phyloP scores from a whole-genome alignment of 1,139 yeast species.

The Nakaseomyces glabratus region DNA sequence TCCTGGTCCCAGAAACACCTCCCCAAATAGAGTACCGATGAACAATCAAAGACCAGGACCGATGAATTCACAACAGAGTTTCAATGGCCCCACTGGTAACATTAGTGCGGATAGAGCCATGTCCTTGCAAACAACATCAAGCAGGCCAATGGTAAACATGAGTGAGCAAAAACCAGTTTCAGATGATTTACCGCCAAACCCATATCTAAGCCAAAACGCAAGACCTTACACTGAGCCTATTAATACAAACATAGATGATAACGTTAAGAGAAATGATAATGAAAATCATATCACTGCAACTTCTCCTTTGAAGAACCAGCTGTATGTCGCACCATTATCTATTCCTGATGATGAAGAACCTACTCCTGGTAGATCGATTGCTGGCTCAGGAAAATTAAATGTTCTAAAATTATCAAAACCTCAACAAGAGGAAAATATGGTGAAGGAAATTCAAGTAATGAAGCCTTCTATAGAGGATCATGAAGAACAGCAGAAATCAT shows the following conservation, averaged over 20 bases:
- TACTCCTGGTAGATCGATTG: slow-evolving; percentile 1
- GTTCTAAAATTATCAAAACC: slow-evolving; percentile 23
- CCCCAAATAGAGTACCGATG: slow-evolving; percentile 8
- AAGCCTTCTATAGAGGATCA: slow-evolving; percentile 7
- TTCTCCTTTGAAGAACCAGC: slow-evolving; percentile 13
- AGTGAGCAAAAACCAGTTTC: background rate
- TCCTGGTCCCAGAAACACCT: slow-evolving; percentile 12
- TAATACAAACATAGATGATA: background rate
- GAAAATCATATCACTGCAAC: slow-evolving; percentile 4
- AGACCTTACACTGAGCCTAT: background rate
- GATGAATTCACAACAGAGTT: slow-evolving; percentile 10
- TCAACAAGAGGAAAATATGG: slow-evolving; percentile 19
- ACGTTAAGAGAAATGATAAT: too few species aligned
- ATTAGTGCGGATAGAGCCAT: slow-evolving; percentile 1
- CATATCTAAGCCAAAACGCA: background rate
- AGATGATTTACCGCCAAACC: slow-evolving; percentile 1
- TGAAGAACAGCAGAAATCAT: slow-evolving; percentile 8
- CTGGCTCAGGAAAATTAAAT: slow-evolving; percentile 17
- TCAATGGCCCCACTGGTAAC: too few species aligned
- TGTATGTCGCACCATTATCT: slow-evolving; percentile 2
- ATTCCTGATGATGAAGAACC: slow-evolving; percentile 3
- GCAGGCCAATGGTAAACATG: too few species aligned
- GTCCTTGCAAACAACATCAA: background rate
- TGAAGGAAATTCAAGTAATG: slow-evolving; percentile 11
- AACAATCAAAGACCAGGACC: slow-evolving; percentile 9